These are phyloP conservation scores for Ascosphaera pollenicola DNA, from an alignment of 2,329 filamentous ascomycete genomes.

Conservation along the genomic window DNA sequence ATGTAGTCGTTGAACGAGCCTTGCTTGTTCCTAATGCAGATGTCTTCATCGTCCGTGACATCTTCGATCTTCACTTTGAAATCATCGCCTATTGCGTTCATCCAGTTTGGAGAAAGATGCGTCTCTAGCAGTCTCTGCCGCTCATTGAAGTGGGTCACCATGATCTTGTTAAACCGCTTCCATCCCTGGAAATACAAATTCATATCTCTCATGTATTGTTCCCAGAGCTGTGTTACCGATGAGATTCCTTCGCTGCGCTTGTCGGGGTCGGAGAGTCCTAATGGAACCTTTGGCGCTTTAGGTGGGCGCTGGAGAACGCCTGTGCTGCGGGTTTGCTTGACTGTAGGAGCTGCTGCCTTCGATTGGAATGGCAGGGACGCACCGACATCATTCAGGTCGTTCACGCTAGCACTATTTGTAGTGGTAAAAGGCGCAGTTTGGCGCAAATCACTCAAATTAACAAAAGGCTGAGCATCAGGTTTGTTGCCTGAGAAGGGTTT, in stretches of 20 bases:
- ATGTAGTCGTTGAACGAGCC: slow-evolving; percentile 24
- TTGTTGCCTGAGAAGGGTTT: not conserved
- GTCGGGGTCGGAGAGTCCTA: slow-evolving; percentile 6
- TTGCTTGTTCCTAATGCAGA: slow-evolving; percentile 9
- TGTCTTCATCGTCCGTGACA: slow-evolving; percentile 9
- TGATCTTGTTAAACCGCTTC: slow-evolving; percentile 30
- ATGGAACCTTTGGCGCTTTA: slow-evolving; percentile 22
- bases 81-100: slow-evolving; percentile 29
- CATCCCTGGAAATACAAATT: slow-evolving; percentile 33
- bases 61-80: slow-evolving; percentile 12
- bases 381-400: slow-evolving; percentile 30
- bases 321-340: slow-evolving; percentile 13
- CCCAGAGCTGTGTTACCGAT: slow-evolving; percentile 27
- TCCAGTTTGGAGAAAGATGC: slow-evolving; percentile 25
- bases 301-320: slow-evolving; percentile 30
- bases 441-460: slow-evolving; percentile 29
- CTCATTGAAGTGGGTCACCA: slow-evolving; percentile 32
- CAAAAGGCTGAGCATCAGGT: slow-evolving; percentile 4
- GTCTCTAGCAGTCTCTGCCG: slow-evolving; percentile 27
- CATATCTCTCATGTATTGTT: slow-evolving; percentile 31
- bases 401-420: slow-evolving; percentile 25
- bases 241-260: slow-evolving; percentile 3
- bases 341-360: slow-evolving; percentile 18
- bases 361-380: slow-evolving; percentile 37
- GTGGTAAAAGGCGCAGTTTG: slow-evolving; percentile 27